These are phyloP conservation scores for maize (Zea mays) DNA, from an alignment of 176 grass and related monocot species.

Conservation along the genomic window DNA sequence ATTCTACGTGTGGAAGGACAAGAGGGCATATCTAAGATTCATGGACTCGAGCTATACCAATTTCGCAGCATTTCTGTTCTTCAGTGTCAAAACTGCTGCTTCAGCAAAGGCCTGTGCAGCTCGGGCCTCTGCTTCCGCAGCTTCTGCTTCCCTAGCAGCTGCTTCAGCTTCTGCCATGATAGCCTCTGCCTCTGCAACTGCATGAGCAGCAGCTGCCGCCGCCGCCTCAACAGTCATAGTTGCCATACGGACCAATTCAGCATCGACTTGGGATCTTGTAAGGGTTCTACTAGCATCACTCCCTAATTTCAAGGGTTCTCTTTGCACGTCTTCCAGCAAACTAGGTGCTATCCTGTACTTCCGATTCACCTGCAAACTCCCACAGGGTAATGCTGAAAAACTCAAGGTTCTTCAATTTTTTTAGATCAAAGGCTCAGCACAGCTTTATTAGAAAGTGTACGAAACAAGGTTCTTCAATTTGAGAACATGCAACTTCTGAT, in stretches of 20 bases:
- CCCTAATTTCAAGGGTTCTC: slow-evolving; percentile 47
- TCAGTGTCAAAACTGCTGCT: slow-evolving; percentile 54
- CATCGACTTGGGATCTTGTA: slow-evolving; percentile 69
- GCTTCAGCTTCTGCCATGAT: slow-evolving; percentile 87
- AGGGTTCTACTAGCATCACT: slow-evolving; percentile 50
- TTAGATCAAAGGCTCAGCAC: no score
- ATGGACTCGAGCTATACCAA: slow-evolving; percentile 42
- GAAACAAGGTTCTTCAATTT: slow-evolving; percentile 21
- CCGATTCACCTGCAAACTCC: slow-evolving; percentile 69
- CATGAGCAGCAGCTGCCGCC: slow-evolving; percentile 55
- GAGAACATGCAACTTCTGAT: slow-evolving; percentile 25
- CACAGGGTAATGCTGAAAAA: slow-evolving; percentile 26
- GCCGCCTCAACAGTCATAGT: slow-evolving; percentile 73
- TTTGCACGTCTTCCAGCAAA: slow-evolving; percentile 60
- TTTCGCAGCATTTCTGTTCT: slow-evolving; percentile 63
- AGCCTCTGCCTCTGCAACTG: slow-evolving; percentile 81
- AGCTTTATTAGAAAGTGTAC: no score
- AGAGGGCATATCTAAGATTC: slow-evolving; percentile 14
- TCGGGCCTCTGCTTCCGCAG: slow-evolving; percentile 77
- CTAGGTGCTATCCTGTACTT: slow-evolving; percentile 82
- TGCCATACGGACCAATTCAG: slow-evolving; percentile 72
- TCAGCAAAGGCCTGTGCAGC: slow-evolving; percentile 82
- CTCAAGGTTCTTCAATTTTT: slow-evolving; percentile 20
- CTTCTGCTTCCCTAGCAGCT: slow-evolving; percentile 74
- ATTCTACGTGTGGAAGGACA: not conserved